Evolutionary conservation across 2,329 filamentous ascomycete species (phyloP), one percentile per base, ranked within the genome.

Genomic region (Penicillium sp.): DNA sequence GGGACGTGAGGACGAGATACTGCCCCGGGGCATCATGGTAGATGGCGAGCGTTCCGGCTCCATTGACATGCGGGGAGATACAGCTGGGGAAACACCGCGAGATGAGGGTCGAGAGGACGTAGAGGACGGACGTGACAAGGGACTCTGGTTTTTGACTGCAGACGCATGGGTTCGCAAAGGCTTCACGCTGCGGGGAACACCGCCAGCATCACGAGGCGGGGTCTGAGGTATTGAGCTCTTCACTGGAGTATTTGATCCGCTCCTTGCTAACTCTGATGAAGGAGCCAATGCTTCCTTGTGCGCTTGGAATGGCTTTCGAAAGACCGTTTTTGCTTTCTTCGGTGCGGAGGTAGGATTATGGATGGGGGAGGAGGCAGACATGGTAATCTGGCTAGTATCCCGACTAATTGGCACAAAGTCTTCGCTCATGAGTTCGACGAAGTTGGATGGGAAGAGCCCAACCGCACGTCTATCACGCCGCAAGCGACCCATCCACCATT

Each of bases 401-500:
- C 74, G 68, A 53, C 66, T 75, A 50, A 73, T 68, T 13, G 93
- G 93, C 47, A 87, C 84, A 66, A 94, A 97, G 66, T 83, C 81
- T 49, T 93, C 82, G 45, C 87, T 86, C 26, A 98, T 78, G 5
- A 98, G 79, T 66, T 94, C 82, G 64, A 98, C 93, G 64, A 98
- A 98, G 72, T 98, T 98, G 62, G 90, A 96, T 0, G 93, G 93
- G 63, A 98, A 98, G 16, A 93, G 77, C 44, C 93, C 93, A 61
- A 96, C 85, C 62, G 91, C 89, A 63, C 90, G 83, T 68, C 87
- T 85, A 71, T 98, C 93, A 59, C 93, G 82, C 64, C 85, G 87
- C 64, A 98, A 73, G 54, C 91, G 82, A 39, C 93, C 93, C 72
- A 90, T 95, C 93, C 93, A 98, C 93, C 93, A 98, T 38, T 88